Evolutionary conservation across 768 basidiomycete species (phyloP).

Genomic region (Lactarius hengduanensis): DNA sequence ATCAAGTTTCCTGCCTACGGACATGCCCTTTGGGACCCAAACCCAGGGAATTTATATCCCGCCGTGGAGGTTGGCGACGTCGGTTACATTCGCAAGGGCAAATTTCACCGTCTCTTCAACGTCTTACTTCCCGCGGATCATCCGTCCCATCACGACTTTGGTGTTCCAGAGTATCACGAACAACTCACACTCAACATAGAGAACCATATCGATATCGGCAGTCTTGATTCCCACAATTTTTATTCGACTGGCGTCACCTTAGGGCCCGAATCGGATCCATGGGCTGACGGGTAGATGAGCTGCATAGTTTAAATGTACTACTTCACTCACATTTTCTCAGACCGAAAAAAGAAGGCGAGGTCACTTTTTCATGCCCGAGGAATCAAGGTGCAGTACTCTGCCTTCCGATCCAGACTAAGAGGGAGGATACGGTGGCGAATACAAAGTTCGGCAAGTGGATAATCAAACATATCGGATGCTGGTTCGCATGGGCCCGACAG

Average conservation of each 20-base stretch:
- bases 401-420: neutral
- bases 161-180: neutral
- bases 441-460: neutral
- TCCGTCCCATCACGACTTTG: neutral
- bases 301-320: neutral
- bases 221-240: neutral
- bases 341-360: neutral
- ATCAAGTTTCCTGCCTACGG: neutral
- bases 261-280: neutral
- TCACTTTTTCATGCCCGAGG: neutral
- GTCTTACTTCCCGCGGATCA: neutral
- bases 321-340: neutral
- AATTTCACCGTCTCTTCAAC: neutral
- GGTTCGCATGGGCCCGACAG: no score
- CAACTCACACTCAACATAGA: neutral
- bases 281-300: neutral
- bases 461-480: neutral
- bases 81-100: neutral
- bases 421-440: neutral
- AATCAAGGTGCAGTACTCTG: neutral
- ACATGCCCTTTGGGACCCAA: neutral
- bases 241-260: neutral
- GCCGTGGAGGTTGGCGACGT: neutral
- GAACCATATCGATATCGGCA: neutral
- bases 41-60: neutral